Evolutionary conservation across 1,284 basidiomycete genomes (phyloP).

Genomic region (Cutaneotrichosporon sp.): DNA sequence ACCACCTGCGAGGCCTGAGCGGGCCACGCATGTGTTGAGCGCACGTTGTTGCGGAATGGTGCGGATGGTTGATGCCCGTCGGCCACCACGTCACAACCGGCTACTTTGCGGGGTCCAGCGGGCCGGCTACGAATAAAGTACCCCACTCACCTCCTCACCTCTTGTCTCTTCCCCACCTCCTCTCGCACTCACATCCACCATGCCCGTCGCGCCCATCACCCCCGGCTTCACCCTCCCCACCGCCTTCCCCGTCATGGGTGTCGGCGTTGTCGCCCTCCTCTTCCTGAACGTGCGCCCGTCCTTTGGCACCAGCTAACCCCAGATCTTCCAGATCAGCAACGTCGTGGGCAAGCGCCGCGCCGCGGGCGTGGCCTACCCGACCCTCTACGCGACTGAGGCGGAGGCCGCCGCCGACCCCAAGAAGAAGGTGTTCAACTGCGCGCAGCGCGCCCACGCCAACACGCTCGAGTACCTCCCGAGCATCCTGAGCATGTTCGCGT

Average conservation of each 20-base stretch:
- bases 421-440: conserved; percentile 48
- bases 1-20: too few relatives aligned
- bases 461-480: conserved; percentile 44
- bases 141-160: too few relatives aligned
- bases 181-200: background rate
- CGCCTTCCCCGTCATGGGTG: conserved; percentile 41
- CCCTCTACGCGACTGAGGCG: conserved; percentile 41
- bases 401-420: conserved; percentile 44
- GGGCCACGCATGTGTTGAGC: too few relatives aligned
- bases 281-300: conserved; percentile 32
- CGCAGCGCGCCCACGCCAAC: conserved; percentile 47
- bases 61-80: too few relatives aligned
- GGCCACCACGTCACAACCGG: too few relatives aligned
- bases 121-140: too few relatives aligned
- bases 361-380: conserved; percentile 43
- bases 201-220: background rate
- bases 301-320: background rate
- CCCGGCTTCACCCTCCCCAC: conserved; percentile 27
- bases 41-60: too few relatives aligned
- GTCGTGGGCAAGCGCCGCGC: conserved; percentile 35
- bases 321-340: conserved; percentile 37
- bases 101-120: too few relatives aligned
- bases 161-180: background rate
- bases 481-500: conserved; percentile 32
- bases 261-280: conserved; percentile 32